Percentiles rank a stretch among this genome's conserved stretches.
These are phyloP conservation scores for Apiotrichum veenhuisii DNA, from an alignment of 1,284 basidiomycete species.

Conservation along the genomic window DNA sequence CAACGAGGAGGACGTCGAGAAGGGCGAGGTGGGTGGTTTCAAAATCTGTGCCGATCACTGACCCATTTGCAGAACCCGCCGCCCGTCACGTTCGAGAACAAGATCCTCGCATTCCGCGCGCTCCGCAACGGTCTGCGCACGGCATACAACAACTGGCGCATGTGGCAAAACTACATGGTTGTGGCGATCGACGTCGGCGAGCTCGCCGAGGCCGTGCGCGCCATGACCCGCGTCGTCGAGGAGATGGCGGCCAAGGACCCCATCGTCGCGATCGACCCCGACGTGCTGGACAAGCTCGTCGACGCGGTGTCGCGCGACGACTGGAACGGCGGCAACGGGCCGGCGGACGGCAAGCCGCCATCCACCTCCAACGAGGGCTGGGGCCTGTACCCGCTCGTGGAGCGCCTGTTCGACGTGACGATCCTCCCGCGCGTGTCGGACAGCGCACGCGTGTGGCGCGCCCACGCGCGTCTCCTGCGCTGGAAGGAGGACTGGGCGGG, in stretches of 20 bases:
- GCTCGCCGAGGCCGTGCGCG: constrained; percentile 79
- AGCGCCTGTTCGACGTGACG: constrained; percentile 65
- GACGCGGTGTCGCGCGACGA: constrained; percentile 69
- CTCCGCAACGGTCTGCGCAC: constrained; percentile 82
- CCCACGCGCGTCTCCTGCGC: constrained; percentile 72
- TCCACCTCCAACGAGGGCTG: constrained; percentile 62
- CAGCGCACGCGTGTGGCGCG: constrained; percentile 70
- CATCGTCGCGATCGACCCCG: constrained; percentile 66
- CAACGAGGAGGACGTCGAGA: constrained; percentile 51
- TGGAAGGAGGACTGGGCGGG: constrained; percentile 70
- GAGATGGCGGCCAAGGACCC: constrained; percentile 62
- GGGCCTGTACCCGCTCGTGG: constrained; percentile 62
- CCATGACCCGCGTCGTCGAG: constrained; percentile 76
- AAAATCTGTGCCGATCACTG: not conserved
- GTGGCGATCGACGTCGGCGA: constrained; percentile 91
- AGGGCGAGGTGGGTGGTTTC: constrained; percentile 32
- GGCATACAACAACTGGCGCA: constrained; percentile 88
- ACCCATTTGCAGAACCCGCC: constrained; percentile 12
- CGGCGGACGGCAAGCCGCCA: constrained; percentile 26
- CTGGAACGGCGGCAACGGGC: constrained; percentile 45
- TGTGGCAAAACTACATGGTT: constrained; percentile 98
- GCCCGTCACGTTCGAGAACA: constrained; percentile 56
- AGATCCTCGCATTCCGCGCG: constrained; percentile 87
- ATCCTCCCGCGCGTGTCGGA: constrained; percentile 71
- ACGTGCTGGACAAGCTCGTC: constrained; percentile 82